Evolutionary conservation across 129 eudicot species (phyloP), one percentile per base, ranked within the genome.

Genomic region (Pseudognaphalium luteoalbum): DNA sequence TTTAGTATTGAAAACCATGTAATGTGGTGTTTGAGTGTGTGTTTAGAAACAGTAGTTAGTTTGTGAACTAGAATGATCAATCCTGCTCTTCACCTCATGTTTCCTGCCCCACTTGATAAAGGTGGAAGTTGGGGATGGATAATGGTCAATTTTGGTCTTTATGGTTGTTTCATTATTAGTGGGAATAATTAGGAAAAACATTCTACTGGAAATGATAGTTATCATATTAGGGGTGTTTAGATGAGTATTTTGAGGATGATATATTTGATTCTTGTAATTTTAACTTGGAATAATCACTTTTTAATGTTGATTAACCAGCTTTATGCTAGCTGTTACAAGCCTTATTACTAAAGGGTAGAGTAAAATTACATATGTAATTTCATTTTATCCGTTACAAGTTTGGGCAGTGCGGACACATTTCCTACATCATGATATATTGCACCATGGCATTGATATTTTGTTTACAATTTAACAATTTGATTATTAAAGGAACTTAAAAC

Each of bases 71-170:
- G 41, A 44, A 70, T 60, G 54, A 21, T 71, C 25, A 33, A 22
- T 72, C 28, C 50, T 79, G 72, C 65, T 35, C 73, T 29, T 71
- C 41, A 17, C 39, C 32, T 47, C 56, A 50, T 52, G 67, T 65
- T 33, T 21, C 19, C 19, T 63, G 35, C 62, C 83, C 83, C 83
- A 73, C 83, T 19, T 56, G 41, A 39, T 80, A 30, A 67, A 74
- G 61, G 41, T n/a, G 60, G 28, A 66, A 72, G 74, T 29, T 56
- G 29, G 73, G 42, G 73, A 9, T 66, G 32, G 30, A 73, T 74
- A 74, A 68, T 73, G 62, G 44, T 42, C 33, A 12, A 79, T 6
- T 71, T 70, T 79, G 68, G 72, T 56, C 17, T n/a, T 42, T n/a
- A 16, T 71, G 42, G 62, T 29, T 75, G 79, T 64, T 51, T n/a